Evolutionary conservation across 2,329 filamentous ascomycete genomes (phyloP).

Genomic region (Knufia petricola): DNA sequence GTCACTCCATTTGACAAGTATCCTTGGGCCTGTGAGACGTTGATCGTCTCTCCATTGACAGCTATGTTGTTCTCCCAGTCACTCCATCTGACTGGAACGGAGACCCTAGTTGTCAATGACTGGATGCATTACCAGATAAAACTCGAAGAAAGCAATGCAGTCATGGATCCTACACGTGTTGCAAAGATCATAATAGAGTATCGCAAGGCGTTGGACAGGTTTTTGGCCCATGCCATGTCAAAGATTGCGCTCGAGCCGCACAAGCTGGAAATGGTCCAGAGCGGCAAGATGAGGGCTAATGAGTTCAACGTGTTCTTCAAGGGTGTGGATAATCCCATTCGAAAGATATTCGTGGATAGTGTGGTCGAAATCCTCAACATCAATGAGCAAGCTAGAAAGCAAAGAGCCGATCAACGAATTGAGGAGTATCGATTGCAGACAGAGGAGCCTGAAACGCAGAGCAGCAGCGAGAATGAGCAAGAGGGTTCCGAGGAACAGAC

Average conservation of each 20-base stretch:
- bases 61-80: slow-evolving; percentile 14
- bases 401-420: not conserved
- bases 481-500: too few relatives aligned
- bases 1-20: slow-evolving; percentile 5
- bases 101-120: slow-evolving; percentile 14
- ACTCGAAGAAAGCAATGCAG: slow-evolving; percentile 4
- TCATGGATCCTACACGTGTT: not conserved
- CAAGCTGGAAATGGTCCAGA: not conserved
- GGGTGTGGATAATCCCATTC: slow-evolving; percentile 2
- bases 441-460: not conserved
- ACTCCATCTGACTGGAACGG: slow-evolving; percentile 3
- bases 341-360: slow-evolving; percentile 13
- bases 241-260: not conserved
- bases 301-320: slow-evolving; percentile 1
- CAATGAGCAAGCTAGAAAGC: slow-evolving; percentile 1
- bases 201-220: slow-evolving; percentile 19
- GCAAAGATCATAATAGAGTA: slow-evolving; percentile 15
- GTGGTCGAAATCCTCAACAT: slow-evolving; percentile 14
- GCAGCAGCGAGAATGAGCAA: too few relatives aligned
- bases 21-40: slow-evolving; percentile 15
- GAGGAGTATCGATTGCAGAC: not conserved
- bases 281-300: not conserved
- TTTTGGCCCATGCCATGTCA: slow-evolving; percentile 12
- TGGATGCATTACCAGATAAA: slow-evolving; percentile 12
- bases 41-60: slow-evolving; percentile 17